Evolutionary conservation across 2,329 filamentous ascomycete species (phyloP), one percentile per base, ranked within the genome.

Genomic region (Clonostachys byssicola): DNA sequence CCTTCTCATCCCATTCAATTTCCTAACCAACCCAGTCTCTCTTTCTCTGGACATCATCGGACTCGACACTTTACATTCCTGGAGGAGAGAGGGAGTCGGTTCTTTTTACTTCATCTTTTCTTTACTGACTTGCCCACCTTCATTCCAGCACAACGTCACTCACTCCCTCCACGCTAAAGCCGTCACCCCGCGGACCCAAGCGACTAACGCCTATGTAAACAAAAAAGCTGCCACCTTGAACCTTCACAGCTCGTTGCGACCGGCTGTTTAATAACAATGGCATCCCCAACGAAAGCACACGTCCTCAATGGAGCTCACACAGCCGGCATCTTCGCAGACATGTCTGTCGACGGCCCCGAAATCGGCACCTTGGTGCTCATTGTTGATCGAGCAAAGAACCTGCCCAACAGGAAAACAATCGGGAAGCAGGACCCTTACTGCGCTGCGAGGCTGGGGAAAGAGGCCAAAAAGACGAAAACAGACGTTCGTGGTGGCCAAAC

Each of bases 371-470:
- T 99, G 56, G 90, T 99, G 42, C 80, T 91, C 48, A 86, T 99
- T 59, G 83, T 97, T 60, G 94, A 99, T 71, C 82, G 92, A 56
- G 94, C 92, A 45, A 97, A 96, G 80, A 99, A 99, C 65, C 73
- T 99, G 56, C 94, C 94, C 44, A 99, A 99, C 70, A 76, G 91
- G 57, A 95, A 95, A 74, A 94, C 91, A 6, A 96, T 99, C 75
- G 94, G 94, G 47, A 99, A 99, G 71, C 94, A 99, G 72, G 92
- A 97, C 64, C 92, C 94, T 0, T 99, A 97, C 68, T 96, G 92
- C 68, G 94, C 94, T 36, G 92, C 91, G 34, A 80, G 94, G 46
- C 72, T 99, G 42, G 94, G 92, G 34, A 99, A 99, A 67, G 92
- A 97, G 69, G 94, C 94, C 43, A 95, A 95, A 74, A 96, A 96